These are phyloP conservation scores for Cercospora sp. DNA, from an alignment of 2,329 filamentous ascomycete species.

Conservation along the genomic window DNA sequence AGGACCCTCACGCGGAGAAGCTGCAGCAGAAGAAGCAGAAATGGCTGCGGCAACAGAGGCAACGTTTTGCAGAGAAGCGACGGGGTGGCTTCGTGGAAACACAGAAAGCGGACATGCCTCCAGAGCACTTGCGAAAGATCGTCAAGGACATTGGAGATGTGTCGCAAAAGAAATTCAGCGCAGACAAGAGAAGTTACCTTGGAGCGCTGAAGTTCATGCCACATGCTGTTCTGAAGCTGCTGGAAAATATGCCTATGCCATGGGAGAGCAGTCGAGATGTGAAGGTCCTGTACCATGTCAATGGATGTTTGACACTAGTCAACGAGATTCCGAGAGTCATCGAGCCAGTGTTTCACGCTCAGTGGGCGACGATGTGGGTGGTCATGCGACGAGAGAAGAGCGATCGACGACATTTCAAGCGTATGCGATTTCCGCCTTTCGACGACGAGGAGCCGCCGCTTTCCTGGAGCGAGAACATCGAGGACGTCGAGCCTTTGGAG, in stretches of 20 bases:
- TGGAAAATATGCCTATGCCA: conserved; percentile 99
- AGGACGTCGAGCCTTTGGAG: conserved; percentile 95
- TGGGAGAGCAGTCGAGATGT: conserved; percentile 97
- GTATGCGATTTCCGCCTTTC: conserved; percentile 98
- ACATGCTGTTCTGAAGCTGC: conserved; percentile 90
- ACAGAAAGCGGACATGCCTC: conserved; percentile 97
- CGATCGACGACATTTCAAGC: conserved; percentile 92
- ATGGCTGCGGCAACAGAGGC: conserved; percentile 89
- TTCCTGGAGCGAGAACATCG: conserved; percentile 98
- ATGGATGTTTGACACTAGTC: conserved; percentile 92
- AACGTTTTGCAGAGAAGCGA: conserved; percentile 93
- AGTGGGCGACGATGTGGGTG: conserved; percentile 99
- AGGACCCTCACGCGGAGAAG: conserved; percentile 84
- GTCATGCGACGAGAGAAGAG: conserved; percentile 98
- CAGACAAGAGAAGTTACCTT: conserved; percentile 95
- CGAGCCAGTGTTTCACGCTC: conserved; percentile 94
- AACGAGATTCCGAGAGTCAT: conserved; percentile 97
- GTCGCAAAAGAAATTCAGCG: conserved; percentile 98
- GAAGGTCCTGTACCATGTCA: conserved; percentile 97
- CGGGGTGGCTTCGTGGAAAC: conserved; percentile 96
- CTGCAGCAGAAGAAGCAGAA: conserved; percentile 99
- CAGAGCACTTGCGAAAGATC: conserved; percentile 96
- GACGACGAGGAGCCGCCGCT: conserved; percentile 97
- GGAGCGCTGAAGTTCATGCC: conserved; percentile 99
- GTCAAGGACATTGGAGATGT: conserved; percentile 98